Base-by-base conservation (phyloP, 306 rosid genomes). In the Hylodesmum podocarpum region DNA sequence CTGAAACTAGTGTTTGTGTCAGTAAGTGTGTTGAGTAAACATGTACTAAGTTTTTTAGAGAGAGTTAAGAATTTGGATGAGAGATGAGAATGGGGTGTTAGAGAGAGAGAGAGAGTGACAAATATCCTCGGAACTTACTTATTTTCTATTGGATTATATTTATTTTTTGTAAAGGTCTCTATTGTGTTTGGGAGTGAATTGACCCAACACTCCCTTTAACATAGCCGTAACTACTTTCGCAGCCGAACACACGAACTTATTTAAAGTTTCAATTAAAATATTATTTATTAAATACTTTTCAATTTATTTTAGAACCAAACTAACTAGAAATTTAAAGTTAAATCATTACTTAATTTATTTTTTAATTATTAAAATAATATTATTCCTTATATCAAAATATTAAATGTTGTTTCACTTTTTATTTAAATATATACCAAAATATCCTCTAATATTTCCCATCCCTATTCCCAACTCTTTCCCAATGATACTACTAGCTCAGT, bases 1-100 rank as follows among this genome's bases (percentile, higher is more conserved):
- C 81, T 78, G 81, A 57, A 74, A 43, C 29, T 43, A 36, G 55
- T 27, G 73, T 5, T 37, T 40, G 80, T 79, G 84, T 82, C 70
- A 75, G 76, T 79, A 78, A 40, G 59, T 47, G 66, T 5, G 59
- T 14, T 28, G 67, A 7, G 41, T 28, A 22, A 58, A 29, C 66
- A 58, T 18, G 62, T 39, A 66, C 13, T 63, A 18, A 46, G 78
- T 6, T 7, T 5, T 9, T 12, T 18, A 29, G 34, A 15, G 31
- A 51, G 59, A 9, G 62, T 33, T 9, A 29, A 37, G 51, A 8
- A 21, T 5, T 28, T 37, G 9, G 9, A 57, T 4, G 64, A n/a
- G 62, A 6, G 11, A 22, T 24, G 62, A 10, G 34, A 24, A 24
- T 27, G 64, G 33, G 55, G 47, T 10, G 37, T 55, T 46, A 29